These are phyloP conservation scores for Mortierella sp. DNA, from an alignment of 371 early-diverging fungal genomes.

Conservation along the genomic window DNA sequence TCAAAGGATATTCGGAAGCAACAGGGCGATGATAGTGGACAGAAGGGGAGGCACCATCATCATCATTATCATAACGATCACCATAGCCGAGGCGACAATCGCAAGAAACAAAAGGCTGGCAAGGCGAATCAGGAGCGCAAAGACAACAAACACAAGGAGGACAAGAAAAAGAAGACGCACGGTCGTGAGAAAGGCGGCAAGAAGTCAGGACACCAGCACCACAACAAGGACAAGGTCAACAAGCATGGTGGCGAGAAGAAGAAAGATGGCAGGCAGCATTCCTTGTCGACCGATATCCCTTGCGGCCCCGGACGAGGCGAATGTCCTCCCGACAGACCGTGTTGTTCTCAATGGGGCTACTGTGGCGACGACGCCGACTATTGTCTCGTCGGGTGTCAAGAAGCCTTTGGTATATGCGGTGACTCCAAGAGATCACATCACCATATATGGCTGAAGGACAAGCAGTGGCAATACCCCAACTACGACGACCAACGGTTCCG, in stretches of 20 bases:
- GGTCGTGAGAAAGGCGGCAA: background rate
- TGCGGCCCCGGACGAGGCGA: conserved; percentile 14
- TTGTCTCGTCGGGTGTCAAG: conserved; percentile 31
- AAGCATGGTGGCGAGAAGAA: too few relatives aligned
- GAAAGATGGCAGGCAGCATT: background rate
- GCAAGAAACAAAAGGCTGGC: background rate
- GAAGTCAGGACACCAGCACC: background rate
- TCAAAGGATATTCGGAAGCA: background rate
- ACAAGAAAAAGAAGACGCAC: background rate
- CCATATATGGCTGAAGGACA: conserved; percentile 20
- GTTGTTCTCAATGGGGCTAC: conserved; percentile 42
- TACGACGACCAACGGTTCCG: conserved; percentile 18
- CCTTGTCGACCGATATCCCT: background rate
- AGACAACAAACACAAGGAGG: background rate
- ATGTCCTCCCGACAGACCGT: conserved; percentile 29
- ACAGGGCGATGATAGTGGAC: background rate
- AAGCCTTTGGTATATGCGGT: conserved; percentile 28
- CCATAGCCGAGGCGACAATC: background rate
- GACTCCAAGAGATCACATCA: background rate
- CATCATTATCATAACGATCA: background rate
- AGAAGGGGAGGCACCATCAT: background rate
- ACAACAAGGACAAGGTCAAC: background rate
- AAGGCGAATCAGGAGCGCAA: background rate
- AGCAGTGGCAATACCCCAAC: background rate
- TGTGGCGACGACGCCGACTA: conserved; percentile 27